Evolutionary conservation across 208 protist species (phyloP), one percentile per base, ranked within the genome.

Genomic region (Naegleria fowleri): DNA sequence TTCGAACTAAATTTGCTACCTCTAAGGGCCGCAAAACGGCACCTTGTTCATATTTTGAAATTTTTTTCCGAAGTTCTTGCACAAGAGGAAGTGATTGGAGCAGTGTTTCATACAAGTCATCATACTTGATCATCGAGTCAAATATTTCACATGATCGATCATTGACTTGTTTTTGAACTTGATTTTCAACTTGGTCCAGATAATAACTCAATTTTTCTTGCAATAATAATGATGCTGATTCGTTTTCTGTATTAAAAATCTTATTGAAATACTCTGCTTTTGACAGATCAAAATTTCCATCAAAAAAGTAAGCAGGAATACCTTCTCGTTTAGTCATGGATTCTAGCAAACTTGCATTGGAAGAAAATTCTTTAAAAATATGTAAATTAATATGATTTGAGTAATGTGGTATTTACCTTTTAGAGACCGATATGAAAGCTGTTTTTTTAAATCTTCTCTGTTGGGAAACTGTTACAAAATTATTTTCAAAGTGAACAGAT

Each of bases 161-260:
- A 83, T n/a, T 83, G n/a, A 83, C 75, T 36, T 83, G 75, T 5
- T 11, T 83, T 39, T 40, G 75, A 40, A 83, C 22, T 39, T 40
- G 33, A 11, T 40, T 83, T 83, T 83, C 75, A 39, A 83, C 75
- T n/a, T 83, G n/a, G 33, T 83, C 75, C 29, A 83, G 33, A 83
- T 83, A 83, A 39, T 83, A 39, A 83, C n/a, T 39, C 11, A 83
- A 83, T 39, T 83, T 83, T 36, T 83, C 75, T 36, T 83, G 75
- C 29, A 83, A 83, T 3, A 83, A n/a, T 39, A 83, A 11, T 39
- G 75, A 83, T 40, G 75, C 75, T 15, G 75, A 0, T 39, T 40
- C 33, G 13, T n/a, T 39, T 15, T 83, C 75, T n/a, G 22, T 36
- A 4, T 36, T n/a, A 83, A 83, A 83, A n/a, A 83, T n/a, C 11